Evolutionary conservation across 441 rosid species (phyloP).

Genomic region (Eugenia klotzschiana): DNA sequence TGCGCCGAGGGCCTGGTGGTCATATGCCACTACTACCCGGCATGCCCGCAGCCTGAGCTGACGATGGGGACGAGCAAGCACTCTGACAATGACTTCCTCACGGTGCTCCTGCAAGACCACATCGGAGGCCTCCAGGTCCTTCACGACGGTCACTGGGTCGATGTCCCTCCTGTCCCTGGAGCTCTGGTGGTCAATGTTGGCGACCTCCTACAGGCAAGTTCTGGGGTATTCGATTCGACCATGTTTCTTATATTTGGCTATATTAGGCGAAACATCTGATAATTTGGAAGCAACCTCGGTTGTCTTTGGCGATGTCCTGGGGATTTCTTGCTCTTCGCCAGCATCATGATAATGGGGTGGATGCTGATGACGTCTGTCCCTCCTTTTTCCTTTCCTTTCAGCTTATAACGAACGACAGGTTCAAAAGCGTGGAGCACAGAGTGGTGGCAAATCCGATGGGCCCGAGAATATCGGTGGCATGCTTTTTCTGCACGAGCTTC

Average conservation of each 20-base stretch:
- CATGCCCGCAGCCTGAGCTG: slow-evolving; percentile 25
- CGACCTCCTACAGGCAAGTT: slow-evolving; percentile 34
- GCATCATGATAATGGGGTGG: background rate
- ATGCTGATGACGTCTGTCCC: background rate
- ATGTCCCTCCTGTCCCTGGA: slow-evolving; percentile 33
- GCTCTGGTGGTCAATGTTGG: slow-evolving; percentile 42
- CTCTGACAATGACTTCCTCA: slow-evolving; percentile 16
- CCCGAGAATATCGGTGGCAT: slow-evolving; percentile 13
- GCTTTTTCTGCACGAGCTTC: slow-evolving; percentile 1
- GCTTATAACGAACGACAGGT: slow-evolving; percentile 16
- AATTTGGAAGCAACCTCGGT: background rate
- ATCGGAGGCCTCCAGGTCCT: slow-evolving; percentile 54
- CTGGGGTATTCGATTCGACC: background rate
- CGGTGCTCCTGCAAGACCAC: slow-evolving; percentile 37
- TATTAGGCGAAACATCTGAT: background rate
- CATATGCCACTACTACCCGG: slow-evolving; percentile 23
- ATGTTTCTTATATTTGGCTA: background rate
- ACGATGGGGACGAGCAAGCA: slow-evolving; percentile 20
- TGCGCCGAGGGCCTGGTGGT: slow-evolving; percentile 6
- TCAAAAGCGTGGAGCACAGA: slow-evolving; percentile 13
- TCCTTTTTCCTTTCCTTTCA: background rate
- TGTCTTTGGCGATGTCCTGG: background rate
- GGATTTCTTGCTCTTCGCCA: background rate
- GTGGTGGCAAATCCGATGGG: slow-evolving; percentile 4
- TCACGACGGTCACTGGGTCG: slow-evolving; percentile 24